phyloP scores from a whole-genome alignment of 176 grass and related monocot species.

The Bolboschoenus planiculmis region DNA sequence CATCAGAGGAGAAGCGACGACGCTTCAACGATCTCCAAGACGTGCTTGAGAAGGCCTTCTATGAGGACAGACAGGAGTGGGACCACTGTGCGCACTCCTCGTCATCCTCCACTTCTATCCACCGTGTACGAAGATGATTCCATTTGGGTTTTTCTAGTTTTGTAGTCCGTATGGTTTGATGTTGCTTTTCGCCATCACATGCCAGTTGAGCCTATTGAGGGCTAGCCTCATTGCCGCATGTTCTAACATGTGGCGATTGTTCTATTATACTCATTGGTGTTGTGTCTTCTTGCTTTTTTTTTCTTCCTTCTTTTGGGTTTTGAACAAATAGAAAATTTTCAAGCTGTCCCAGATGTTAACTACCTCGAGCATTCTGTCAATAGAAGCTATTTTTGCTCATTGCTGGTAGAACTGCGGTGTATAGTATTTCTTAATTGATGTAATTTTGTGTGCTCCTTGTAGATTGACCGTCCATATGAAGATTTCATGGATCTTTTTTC shows the following conservation, averaged over 20 bases:
- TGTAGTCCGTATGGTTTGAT: neutral
- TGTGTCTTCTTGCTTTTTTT: neutral
- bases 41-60: conserved; percentile 50
- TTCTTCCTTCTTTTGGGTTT: neutral
- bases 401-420: neutral
- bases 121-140: conserved; percentile 26
- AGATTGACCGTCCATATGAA: neutral
- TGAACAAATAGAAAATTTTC: neutral
- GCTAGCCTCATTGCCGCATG: neutral
- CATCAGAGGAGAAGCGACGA: conserved; percentile 36
- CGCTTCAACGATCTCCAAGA: conserved; percentile 60
- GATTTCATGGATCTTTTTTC: neutral
- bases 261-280: neutral
- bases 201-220: neutral
- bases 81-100: conserved; percentile 31
- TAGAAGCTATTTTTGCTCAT: neutral
- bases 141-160: neutral
- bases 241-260: neutral
- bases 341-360: neutral
- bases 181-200: neutral
- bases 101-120: conserved; percentile 30
- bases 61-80: conserved; percentile 63
- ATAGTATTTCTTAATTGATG: conserved; percentile 5
- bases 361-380: neutral
- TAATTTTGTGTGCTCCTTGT: neutral